Base-by-base conservation (phyloP, 1,284 basidiomycete genomes). In the Leccinum solheimii region DNA sequence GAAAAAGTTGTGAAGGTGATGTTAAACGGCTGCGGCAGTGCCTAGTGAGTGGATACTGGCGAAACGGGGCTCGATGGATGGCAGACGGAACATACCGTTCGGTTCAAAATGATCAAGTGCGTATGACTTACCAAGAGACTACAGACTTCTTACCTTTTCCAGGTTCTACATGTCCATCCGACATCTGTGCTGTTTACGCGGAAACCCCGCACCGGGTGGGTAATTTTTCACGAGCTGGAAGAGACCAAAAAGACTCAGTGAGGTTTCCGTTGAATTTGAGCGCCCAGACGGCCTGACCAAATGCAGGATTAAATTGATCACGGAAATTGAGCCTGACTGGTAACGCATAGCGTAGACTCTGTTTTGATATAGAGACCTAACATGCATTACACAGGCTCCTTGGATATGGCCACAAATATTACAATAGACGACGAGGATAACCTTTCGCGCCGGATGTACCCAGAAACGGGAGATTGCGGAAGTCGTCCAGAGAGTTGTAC, bases 161-260 rank as follows among this genome's bases (percentile, higher is more conserved):
- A 97, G 94, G 79, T 86, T 19, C 77, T 98, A 19, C 87, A 95
- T 77, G 91, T 94, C 2, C 97, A 99, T 73, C 97, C 97, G 0
- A 94, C 89, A 11, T 98, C 95, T 2, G 94, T 98, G 10, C 79
- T 98, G 61, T 99, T 99, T 73, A 97, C 95, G 2, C 82, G 97
- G 43, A 94, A 92, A 68, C 92, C 97, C 2, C 82, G 86, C 16
- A 90, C 90, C 0, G 92, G 92, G 10, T 99, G 94, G 93, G 93
- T 98, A 6, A 81, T 99, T 23, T 99, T 91, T 72, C 94, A 97
- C 72, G 96, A 99, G 74, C 90, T 98, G 76, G 87, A 97, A 68
- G 95, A 98, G 75, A 98, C 97, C 1, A 95, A 93, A 66, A 98
- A 97, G 76, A 88, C 85, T 30, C 89, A 92, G 91, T 92, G 69